Conservation (phyloP, 2,329 filamentous ascomycete species). For the Bipolaris sorokiniana region DNA sequence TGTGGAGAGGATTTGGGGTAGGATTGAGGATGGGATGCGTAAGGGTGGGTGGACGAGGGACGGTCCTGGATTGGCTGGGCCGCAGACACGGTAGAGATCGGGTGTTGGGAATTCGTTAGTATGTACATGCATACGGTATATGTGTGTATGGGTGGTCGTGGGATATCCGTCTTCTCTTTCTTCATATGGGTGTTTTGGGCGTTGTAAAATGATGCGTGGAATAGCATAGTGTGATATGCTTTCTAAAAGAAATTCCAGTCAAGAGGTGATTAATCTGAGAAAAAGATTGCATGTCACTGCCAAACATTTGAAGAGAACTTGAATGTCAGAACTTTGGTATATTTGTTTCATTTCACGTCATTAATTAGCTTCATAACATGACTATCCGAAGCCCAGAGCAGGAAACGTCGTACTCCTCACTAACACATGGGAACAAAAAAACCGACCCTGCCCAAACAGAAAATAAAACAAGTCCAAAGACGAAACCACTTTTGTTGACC, state of each 20-base stretch:
- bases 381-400: conserved; percentile 1
- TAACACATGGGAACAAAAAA: background rate
- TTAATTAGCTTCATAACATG: conserved; percentile 3
- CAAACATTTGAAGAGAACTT: too few relatives aligned
- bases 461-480: background rate
- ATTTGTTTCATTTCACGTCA: conserved; percentile 2
- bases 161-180: background rate
- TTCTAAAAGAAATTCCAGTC: background rate
- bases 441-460: background rate
- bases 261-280: background rate
- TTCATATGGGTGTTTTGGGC: conserved; percentile 11
- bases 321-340: too few relatives aligned
- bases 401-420: conserved; percentile 7
- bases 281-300: too few relatives aligned
- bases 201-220: conserved; percentile 2
- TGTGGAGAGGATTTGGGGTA: conserved; percentile 90
- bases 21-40: conserved; percentile 87
- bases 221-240: background rate
- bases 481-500: background rate
- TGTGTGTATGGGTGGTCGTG: background rate
- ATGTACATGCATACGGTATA: background rate
- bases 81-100: conserved; percentile 20
- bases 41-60: conserved; percentile 81
- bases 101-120: background rate
- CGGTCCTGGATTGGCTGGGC: conserved; percentile 57